Percentiles rank a stretch among this genome's conserved stretches.
Evolutionary conservation across 108 stramenopile species (phyloP).

Genomic region (Cyclotella distinguenda): DNA sequence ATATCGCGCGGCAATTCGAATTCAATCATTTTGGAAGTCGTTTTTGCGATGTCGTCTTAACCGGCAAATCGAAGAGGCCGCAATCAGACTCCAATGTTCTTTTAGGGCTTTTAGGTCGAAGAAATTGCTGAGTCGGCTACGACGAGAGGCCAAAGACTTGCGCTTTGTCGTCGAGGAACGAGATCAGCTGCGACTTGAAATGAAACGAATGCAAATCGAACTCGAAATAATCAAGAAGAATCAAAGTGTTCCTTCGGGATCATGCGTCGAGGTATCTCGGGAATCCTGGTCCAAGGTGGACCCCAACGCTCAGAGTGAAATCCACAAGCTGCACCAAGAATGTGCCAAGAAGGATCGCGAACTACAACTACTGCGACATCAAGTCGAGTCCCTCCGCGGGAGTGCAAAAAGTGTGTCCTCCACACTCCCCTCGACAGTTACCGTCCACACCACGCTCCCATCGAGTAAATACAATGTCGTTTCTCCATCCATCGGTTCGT

Average conservation of each 20-base stretch:
- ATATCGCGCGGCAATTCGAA: conserved; percentile 41
- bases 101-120: conserved; percentile 43
- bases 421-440: conserved; percentile 28
- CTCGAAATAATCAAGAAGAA: too few relatives aligned
- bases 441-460: conserved; percentile 15
- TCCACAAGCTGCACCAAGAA: conserved; percentile 27
- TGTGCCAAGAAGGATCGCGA: conserved; percentile 40
- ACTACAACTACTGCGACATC: conserved; percentile 34
- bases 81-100: conserved; percentile 46
- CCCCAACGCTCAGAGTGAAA: conserved; percentile 12
- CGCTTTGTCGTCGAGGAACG: too few relatives aligned
- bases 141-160: conserved; percentile 58
- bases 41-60: conserved; percentile 25
- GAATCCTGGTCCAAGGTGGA: conserved; percentile 6
- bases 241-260: background rate
- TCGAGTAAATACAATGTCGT: background rate
- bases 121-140: conserved; percentile 29
- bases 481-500: conserved; percentile 7
- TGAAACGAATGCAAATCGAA: too few relatives aligned
- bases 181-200: too few relatives aligned
- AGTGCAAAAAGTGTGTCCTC: conserved; percentile 21
- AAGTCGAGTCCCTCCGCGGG: conserved; percentile 44
- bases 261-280: background rate
- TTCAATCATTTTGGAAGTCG: conserved; percentile 58
- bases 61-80: conserved; percentile 17